Base-by-base conservation (phyloP, 1,284 basidiomycete genomes). In the Agroathelia rolfsii region DNA sequence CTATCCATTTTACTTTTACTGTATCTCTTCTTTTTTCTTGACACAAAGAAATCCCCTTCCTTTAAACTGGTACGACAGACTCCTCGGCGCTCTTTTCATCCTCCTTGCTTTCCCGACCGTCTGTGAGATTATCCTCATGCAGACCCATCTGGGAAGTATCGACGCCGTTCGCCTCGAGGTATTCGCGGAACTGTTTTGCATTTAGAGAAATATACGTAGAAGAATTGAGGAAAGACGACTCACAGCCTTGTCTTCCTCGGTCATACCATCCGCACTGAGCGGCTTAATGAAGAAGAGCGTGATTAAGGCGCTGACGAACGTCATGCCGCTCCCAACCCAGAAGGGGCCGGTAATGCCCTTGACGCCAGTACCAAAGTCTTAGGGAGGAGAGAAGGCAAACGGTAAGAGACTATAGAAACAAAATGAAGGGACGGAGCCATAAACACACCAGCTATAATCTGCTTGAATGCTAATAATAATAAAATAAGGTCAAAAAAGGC, bases 261-360 rank as follows among this genome's bases (percentile, higher is more conserved):
- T 57, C 84, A 93, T 90, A 24, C 81, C 78, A 44, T 94, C 86
- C 19, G 75, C 69, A 12, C 64, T 62, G 36, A 93, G 68, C 25
- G 85, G 81, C 25, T 66, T 67, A 49, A 96, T 75, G 56, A 87
- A 78, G 55, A 86, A 51, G 44, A 78, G 66, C 0, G 81, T 79
- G 44, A 89, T 59, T 5, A 76, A 13, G 1, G 89, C 87, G 36
- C 84, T 85, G 35, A 92, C 44, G 30, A 93, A 19, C 14, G 12
- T 47, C 61, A 2, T 41, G 61, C 74, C 81, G 40, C 78, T 82
- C 15, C 65, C 83, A 39, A 87, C 51, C 80, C 78, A 86, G 66
- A 87, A 87, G 6, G 83, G 83, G 11, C 83, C 83, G 0, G 83
- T 84, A 47, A 78, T 77, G 24, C 78, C 82, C 40, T 58, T 63